Evolutionary conservation across 2,329 filamentous ascomycete genomes (phyloP).

Genomic region (Penicillium hordei): DNA sequence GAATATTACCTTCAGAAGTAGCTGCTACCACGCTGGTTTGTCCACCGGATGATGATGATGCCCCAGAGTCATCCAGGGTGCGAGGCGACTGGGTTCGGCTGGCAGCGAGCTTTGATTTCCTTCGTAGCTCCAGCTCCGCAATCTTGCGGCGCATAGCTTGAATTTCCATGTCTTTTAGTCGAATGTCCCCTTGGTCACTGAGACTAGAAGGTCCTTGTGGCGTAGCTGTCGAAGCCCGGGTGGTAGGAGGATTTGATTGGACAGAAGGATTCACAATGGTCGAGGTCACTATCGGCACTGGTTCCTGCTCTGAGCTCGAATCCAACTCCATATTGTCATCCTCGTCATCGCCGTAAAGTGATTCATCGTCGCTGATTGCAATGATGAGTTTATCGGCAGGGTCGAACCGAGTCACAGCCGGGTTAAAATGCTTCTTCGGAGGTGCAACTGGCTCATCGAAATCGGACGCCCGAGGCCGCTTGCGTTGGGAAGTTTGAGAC

Average conservation of each 20-base stretch:
- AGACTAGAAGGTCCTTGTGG: slow-evolving; percentile 39
- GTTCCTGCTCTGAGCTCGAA: slow-evolving; percentile 31
- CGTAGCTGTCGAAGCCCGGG: slow-evolving; percentile 39
- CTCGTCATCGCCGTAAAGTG: slow-evolving; percentile 36
- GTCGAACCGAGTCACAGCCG: slow-evolving; percentile 40
- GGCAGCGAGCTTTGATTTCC: slow-evolving; percentile 42
- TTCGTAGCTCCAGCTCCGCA: slow-evolving; percentile 49
- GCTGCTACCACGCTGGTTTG: slow-evolving; percentile 7
- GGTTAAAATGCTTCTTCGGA: slow-evolving; percentile 63
- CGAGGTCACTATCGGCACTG: slow-evolving; percentile 37
- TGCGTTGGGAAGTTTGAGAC: slow-evolving; percentile 40
- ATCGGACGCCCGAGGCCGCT: slow-evolving; percentile 68
- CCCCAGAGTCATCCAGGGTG: slow-evolving; percentile 23
- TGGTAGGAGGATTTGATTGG: slow-evolving; percentile 42
- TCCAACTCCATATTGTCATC: slow-evolving; percentile 32
- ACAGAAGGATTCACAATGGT: slow-evolving; percentile 43
- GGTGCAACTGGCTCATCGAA: slow-evolving; percentile 59
- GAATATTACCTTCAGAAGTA: slow-evolving; percentile 12
- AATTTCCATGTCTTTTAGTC: slow-evolving; percentile 51
- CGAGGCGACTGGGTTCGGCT: slow-evolving; percentile 40
- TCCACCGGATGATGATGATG: slow-evolving; percentile 22
- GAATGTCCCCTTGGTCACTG: slow-evolving; percentile 46
- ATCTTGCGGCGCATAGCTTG: slow-evolving; percentile 50
- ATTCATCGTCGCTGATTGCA: slow-evolving; percentile 76
- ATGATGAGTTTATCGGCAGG: slow-evolving; percentile 70